Evolutionary conservation across 768 basidiomycete species (phyloP).

Genomic region (Nidularia pulvinata): DNA sequence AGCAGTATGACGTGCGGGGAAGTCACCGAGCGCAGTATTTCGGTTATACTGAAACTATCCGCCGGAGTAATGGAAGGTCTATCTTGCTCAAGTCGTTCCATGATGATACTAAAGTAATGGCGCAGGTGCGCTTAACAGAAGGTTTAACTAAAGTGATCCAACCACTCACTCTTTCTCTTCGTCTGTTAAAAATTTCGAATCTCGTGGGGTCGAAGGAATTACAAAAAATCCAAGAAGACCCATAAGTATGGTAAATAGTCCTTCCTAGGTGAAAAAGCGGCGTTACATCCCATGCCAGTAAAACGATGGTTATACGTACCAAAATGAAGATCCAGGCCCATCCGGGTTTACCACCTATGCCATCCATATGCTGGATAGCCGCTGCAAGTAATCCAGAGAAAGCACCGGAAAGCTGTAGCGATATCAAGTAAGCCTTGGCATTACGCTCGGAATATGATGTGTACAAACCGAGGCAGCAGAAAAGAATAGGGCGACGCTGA

Average conservation of each 20-base stretch:
- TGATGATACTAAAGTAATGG: constrained; percentile 16
- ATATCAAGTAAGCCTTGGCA: not conserved
- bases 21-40: constrained; percentile 23
- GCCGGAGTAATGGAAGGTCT: constrained; percentile 22
- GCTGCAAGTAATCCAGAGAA: constrained; percentile 68
- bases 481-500: constrained; percentile 36
- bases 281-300: not conserved
- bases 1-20: constrained; percentile 31
- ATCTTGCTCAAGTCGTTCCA: constrained; percentile 25
- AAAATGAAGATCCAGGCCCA: constrained; percentile 68
- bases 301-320: constrained; percentile 16
- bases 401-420: constrained; percentile 45
- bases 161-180: constrained; percentile 26
- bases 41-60: constrained; percentile 26
- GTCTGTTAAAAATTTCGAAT: constrained; percentile 23
- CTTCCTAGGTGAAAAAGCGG: constrained; percentile 22
- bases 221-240: constrained; percentile 41
- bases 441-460: not conserved
- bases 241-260: constrained; percentile 47
- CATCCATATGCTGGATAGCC: constrained; percentile 58
- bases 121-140: not conserved
- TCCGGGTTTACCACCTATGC: constrained; percentile 44
- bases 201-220: constrained; percentile 26
- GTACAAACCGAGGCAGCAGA: constrained; percentile 27
- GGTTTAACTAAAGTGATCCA: not conserved